These are phyloP conservation scores for Colletotrichum somersetense DNA, from an alignment of 2,329 filamentous ascomycete species.

Conservation along the genomic window DNA sequence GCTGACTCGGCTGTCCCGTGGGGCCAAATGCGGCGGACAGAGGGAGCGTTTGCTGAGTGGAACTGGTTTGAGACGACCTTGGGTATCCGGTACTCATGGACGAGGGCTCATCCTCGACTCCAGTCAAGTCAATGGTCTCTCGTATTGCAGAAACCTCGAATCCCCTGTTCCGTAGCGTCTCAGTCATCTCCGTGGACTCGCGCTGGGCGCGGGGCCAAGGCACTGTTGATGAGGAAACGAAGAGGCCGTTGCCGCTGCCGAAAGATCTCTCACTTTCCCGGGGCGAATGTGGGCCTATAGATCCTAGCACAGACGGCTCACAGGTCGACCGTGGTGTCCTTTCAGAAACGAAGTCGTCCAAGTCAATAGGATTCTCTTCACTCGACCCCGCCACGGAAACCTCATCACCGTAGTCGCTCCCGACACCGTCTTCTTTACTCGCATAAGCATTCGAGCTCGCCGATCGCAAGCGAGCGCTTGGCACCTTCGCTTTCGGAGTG, in stretches of 20 bases:
- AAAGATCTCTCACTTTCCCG: conserved; percentile 6
- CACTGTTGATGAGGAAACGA: conserved; percentile 3
- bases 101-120: neutral
- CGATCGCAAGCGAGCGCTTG: neutral
- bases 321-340: neutral
- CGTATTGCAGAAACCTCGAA: neutral
- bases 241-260: neutral
- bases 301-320: neutral
- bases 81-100: neutral
- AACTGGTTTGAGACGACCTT: neutral
- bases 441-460: neutral
- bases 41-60: neutral
- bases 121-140: neutral
- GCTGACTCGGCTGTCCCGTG: neutral
- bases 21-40: neutral
- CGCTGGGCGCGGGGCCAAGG: neutral
- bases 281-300: neutral
- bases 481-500: neutral
- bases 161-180: conserved; percentile 11
- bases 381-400: conserved; percentile 21
- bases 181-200: conserved; percentile 10
- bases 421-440: neutral
- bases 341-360: conserved; percentile 1
- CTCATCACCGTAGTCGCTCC: neutral
- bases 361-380: conserved; percentile 27